Percentiles rank a stretch among this genome's conserved stretches.
These are phyloP conservation scores for Clonostachys rhizophaga DNA, from an alignment of 2,329 filamentous ascomycete species.

Conservation along the genomic window DNA sequence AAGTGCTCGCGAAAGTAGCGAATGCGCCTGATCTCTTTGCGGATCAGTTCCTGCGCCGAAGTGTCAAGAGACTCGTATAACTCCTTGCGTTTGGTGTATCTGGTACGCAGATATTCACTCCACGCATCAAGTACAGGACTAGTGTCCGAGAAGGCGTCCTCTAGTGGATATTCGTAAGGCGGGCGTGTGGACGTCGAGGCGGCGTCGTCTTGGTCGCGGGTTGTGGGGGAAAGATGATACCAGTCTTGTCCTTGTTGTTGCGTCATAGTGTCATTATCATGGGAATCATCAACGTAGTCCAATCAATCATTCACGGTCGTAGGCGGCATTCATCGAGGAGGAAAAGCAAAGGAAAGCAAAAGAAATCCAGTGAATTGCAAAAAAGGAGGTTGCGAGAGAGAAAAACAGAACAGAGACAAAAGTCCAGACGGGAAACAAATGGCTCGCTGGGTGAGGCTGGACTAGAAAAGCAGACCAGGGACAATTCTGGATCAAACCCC, in stretches of 20 bases:
- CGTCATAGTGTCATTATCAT: neutral
- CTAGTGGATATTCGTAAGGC: slow-evolving; percentile 5
- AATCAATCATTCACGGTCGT: no score
- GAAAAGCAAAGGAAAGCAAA: no score
- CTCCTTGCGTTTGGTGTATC: slow-evolving; percentile 2
- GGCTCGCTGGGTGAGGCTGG: no score
- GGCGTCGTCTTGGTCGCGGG: neutral
- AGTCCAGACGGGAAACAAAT: no score
- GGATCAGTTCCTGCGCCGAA: slow-evolving; percentile 6
- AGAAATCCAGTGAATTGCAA: no score
- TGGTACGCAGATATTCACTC: slow-evolving; percentile 6
- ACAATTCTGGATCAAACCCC: no score
- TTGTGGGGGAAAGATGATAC: slow-evolving; percentile 1
- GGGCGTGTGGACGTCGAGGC: slow-evolving; percentile 1
- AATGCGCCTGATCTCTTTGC: slow-evolving; percentile 9
- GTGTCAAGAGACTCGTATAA: slow-evolving; percentile 5
- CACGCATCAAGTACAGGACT: slow-evolving; percentile 5
- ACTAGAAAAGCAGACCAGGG: no score
- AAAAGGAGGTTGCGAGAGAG: no score
- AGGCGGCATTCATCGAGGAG: no score
- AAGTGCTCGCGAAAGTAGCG: slow-evolving; percentile 9
- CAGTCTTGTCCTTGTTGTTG: slow-evolving; percentile 1
- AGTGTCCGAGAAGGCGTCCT: slow-evolving; percentile 3
- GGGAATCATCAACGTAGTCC: no score
- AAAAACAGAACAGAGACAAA: no score